Base-by-base conservation (phyloP, 2,329 filamentous ascomycete species). In the Sclerotiophoma versabilis region DNA sequence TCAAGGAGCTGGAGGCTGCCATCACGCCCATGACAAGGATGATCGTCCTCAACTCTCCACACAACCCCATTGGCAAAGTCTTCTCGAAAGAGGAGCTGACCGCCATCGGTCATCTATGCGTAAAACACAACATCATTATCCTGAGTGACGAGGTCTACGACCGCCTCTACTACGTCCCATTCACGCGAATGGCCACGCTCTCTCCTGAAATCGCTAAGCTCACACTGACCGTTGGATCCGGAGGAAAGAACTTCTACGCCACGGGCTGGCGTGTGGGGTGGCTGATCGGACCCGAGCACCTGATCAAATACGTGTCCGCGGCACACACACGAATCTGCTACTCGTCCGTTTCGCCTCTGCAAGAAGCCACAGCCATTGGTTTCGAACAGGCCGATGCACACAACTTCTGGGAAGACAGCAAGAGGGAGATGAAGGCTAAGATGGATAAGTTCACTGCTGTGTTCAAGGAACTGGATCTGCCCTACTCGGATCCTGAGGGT, bases 301-400 rank as follows among this genome's bases (percentile, higher is more conserved):
- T 98, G 46, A 92, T 98, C 78, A 90, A 96, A 73, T 91, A 96
- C 73, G 93, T 96, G 27, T 87, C 90, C 10, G 92, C 92, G 15
- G 95, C 95, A 0, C 95, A 99, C 75, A 98, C 93, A 0, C 86
- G 93, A 48, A 98, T 99, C 72, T 98, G 95, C 81, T 99, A 95
- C 80, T 92, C 89, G 44, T 93, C 90, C 37, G 93, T 97, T 5
- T 96, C 91, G 14, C 95, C 95, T 0, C 83, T 98, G 1, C 95
- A 99, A 74, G 95, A 98, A 77, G 95, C 95, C 0, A 91, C 90
- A 7, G 95, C 95, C 5, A 90, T 97, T 37, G 95, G 92, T 9
- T 96, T 98, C 68, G 95, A 98, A 74, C 81, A 96, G 77, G 95
- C 95, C 5, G 92, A 96, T 42, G 80, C 84, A 17, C 81, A 90